Conservation (phyloP, 352 stramenopile species). For the Globisporangium perplexum region DNA sequence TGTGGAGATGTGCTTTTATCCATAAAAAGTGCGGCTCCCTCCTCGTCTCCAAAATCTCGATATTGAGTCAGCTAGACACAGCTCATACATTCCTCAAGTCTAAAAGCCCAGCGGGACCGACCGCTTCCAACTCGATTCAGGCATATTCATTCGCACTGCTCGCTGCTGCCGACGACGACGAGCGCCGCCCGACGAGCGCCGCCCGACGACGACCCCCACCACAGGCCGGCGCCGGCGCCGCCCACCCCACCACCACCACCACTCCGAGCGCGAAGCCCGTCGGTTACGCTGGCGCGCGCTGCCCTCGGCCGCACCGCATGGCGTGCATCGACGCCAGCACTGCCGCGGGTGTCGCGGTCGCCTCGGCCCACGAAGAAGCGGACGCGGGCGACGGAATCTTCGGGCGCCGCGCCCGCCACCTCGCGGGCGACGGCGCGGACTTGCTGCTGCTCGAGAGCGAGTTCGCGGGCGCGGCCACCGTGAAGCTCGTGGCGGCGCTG, state of each 20-base stretch:
- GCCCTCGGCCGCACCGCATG: constrained; percentile 2
- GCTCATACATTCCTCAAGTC: background rate
- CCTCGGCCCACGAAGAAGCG: constrained; percentile 13
- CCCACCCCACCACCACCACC: background rate
- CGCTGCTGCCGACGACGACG: no score
- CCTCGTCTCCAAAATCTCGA: background rate
- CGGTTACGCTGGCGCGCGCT: background rate
- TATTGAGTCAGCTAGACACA: background rate
- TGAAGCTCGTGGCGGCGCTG: constrained; percentile 56
- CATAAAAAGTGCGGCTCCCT: no score
- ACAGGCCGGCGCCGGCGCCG: no score
- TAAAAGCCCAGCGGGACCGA: no score
- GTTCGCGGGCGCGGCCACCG: constrained; percentile 44
- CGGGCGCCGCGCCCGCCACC: constrained; percentile 13
- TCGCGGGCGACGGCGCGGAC: background rate
- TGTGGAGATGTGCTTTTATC: no score
- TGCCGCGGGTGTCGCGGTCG: constrained; percentile 7
- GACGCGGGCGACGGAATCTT: constrained; percentile 28
- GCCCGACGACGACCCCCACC: no score
- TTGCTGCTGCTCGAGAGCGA: constrained; percentile 34
- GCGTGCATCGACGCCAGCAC: constrained; percentile 9
- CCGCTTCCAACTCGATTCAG: no score
- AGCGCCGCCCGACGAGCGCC: no score
- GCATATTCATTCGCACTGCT: background rate
- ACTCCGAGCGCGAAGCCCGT: background rate